Base-by-base conservation (phyloP, 2,329 filamentous ascomycete genomes). In the Dichotomopilus funicola region DNA sequence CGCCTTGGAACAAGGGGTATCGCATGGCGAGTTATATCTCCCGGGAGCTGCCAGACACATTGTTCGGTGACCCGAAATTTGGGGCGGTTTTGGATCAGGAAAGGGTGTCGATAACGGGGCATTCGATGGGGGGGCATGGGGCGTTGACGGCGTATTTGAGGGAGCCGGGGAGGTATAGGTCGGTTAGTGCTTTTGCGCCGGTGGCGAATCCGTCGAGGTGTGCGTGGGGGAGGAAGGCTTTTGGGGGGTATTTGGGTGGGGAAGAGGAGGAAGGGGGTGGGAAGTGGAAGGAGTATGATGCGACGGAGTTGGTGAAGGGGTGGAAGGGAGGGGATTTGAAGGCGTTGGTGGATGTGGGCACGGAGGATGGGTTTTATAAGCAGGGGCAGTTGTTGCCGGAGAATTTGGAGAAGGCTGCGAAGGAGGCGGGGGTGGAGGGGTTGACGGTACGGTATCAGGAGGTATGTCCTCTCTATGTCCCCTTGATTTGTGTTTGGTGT, bases 91-190 rank as follows among this genome's bases (percentile, higher is more conserved):
- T 99, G 35, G 92, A 97, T 70, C 67, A 72, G 0, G 72, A 66
- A 34, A 79, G 86, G 42, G 84, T 96, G 54, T 87, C 86, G 71
- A 94, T 99, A 66, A 89, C 89, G 42, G 94, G 94, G 5, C 94
- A 99, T 75, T 91, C 86, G 65, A 99, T 99, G 94, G 94, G 94
- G 63, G 94, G 94, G 0, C 94, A 99, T 72, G 94, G 94, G 60
- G 94, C 94, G 45, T 77, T 99, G 64, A 96, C 91, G 46, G 75
- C 97, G 64, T 97, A 88, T 77, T 79, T 99, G 51, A 92, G 89
- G 76, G 87, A 97, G 73, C 91, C 94, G 0, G 90, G 88, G 61
- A 84, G 82, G 75, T 99, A 95, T 78, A 88, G 86, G 75, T 89
- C 85, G 62, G 90, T 94, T 55, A 91, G 87, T 59, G 92, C 92